phyloP scores from a whole-genome alignment of 306 rosid genomes.

The Castanopsis chinensis region DNA sequence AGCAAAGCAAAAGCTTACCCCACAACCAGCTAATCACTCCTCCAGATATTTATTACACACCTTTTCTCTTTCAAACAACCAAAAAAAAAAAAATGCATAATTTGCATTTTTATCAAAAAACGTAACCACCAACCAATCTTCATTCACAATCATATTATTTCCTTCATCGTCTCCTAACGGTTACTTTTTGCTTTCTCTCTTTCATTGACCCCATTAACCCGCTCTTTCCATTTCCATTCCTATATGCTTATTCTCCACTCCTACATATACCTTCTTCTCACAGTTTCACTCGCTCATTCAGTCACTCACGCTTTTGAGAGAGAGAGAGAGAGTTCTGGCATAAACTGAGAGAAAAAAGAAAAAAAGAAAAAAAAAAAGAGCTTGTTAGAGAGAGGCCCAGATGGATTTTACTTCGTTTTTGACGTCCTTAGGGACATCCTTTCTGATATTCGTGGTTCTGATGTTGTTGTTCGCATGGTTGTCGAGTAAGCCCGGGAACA shows the following conservation, averaged over 20 bases:
- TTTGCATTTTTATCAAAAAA: neutral
- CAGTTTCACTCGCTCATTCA: too few relatives aligned
- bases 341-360: too few relatives aligned
- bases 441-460: constrained; percentile 60
- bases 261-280: neutral
- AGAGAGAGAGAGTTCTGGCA: too few relatives aligned
- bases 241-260: neutral
- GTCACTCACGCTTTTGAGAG: neutral
- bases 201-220: neutral
- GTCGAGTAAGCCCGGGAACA: constrained; percentile 62
- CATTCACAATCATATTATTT: neutral
- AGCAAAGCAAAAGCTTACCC: neutral
- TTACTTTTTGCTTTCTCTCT: neutral
- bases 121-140: neutral
- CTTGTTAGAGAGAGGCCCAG: constrained; percentile 22
- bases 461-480: constrained; percentile 66
- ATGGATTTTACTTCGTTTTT: constrained; percentile 82
- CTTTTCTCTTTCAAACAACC: neutral
- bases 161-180: constrained; percentile 13
- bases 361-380: too few relatives aligned
- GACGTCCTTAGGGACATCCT: constrained; percentile 89
- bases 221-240: neutral
- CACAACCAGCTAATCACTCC: neutral
- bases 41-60: neutral
- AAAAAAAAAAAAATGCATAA: neutral